These are phyloP conservation scores for Diphasiastrum complanatum DNA, from an alignment of 83 land plant genomes.

Conservation along the genomic window DNA sequence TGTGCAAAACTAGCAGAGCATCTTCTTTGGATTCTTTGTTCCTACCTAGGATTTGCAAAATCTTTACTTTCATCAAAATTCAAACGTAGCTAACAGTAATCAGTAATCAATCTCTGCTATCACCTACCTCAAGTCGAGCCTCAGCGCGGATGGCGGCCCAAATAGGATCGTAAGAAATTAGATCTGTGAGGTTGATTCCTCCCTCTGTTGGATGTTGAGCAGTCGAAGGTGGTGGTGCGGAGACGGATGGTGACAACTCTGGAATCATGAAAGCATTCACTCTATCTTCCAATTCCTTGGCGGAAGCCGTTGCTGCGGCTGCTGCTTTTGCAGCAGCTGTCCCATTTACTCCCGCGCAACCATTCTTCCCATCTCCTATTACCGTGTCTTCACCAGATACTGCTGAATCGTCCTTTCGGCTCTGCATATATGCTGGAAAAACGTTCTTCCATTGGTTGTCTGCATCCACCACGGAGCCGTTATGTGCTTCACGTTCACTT, in stretches of 20 bases:
- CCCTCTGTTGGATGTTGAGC: constrained; percentile 33
- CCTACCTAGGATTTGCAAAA: too few relatives aligned
- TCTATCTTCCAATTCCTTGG: constrained; percentile 40
- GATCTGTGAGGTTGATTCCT: constrained; percentile 31
- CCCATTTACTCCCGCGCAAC: constrained; percentile 19
- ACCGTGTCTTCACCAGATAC: constrained; percentile 13
- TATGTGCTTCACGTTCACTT: too few relatives aligned
- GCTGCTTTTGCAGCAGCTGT: constrained; percentile 42
- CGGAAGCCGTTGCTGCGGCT: constrained; percentile 46
- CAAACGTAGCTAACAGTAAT: too few relatives aligned
- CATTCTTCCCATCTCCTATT: constrained; percentile 4
- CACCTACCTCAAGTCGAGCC: constrained; percentile 65
- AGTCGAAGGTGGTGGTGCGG: constrained; percentile 36
- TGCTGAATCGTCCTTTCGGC: constrained; percentile 24
- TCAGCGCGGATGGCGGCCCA: constrained; percentile 81
- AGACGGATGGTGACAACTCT: constrained; percentile 10
- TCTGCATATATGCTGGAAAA: constrained; percentile 44
- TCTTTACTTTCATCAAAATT: too few relatives aligned
- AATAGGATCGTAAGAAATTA: constrained; percentile 60
- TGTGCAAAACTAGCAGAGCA: too few relatives aligned
- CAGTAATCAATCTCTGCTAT: background rate
- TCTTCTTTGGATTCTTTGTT: too few relatives aligned
- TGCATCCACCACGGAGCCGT: background rate
- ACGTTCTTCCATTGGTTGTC: constrained; percentile 39
- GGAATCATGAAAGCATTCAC: constrained; percentile 23